Percentiles rank a stretch among this genome's conserved stretches.
Conservation (phyloP, 192 early-diverging fungal species). For the Coemansia sp. region DNA sequence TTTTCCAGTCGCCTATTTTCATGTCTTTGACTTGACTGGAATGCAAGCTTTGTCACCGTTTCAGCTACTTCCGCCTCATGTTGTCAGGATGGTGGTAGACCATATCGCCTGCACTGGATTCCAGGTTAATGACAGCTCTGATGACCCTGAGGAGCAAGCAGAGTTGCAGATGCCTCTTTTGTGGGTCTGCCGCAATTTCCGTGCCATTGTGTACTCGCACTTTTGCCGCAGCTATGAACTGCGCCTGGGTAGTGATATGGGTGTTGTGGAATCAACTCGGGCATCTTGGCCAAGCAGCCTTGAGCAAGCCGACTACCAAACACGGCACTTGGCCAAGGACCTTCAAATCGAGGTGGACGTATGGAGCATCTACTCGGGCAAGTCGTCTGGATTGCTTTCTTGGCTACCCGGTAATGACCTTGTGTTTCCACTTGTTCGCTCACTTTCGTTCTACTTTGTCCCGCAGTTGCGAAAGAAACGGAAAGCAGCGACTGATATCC, state of each 20-base stretch:
- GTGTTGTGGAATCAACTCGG: not conserved
- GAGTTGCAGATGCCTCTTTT: not conserved
- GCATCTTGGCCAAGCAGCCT: not conserved
- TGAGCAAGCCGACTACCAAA: not conserved
- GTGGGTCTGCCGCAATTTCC: constrained; percentile 4
- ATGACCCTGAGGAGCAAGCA: not conserved
- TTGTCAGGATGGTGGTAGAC: not conserved
- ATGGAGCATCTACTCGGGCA: not conserved
- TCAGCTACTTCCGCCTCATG: not conserved
- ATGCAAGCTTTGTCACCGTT: not conserved
- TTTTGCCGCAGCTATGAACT: not conserved
- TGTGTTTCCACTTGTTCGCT: not conserved
- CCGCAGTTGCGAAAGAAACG: not conserved
- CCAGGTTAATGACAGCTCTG: not conserved
- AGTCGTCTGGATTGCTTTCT: not conserved
- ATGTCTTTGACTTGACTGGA: not conserved
- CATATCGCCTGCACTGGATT: not conserved
- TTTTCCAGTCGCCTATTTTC: not conserved
- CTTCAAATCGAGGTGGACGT: not conserved
- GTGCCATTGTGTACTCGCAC: not conserved
- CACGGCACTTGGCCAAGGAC: constrained; percentile 1
- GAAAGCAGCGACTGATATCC: not conserved
- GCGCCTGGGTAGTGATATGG: not conserved
- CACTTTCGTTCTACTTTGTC: not conserved
- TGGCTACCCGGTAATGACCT: not conserved